These are phyloP conservation scores for Phytopythium ostracodes DNA, from an alignment of 352 stramenopile species.

Conservation along the genomic window DNA sequence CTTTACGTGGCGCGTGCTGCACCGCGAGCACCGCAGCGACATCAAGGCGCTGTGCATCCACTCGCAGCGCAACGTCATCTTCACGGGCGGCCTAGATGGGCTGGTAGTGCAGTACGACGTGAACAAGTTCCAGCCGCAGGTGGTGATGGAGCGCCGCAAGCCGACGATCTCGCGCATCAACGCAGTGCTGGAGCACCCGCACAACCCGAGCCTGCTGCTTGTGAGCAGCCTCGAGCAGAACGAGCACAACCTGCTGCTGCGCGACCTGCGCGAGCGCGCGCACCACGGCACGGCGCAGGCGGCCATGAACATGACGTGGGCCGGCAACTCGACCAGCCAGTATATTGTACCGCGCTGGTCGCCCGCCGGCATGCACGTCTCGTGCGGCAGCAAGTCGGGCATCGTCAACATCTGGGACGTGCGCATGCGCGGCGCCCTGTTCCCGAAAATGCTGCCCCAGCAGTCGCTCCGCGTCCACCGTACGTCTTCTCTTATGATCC, in stretches of 20 bases:
- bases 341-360: conserved; percentile 86
- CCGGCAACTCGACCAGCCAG: conserved; percentile 72
- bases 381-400: conserved; percentile 60
- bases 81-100: conserved; percentile 70
- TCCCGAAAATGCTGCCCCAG: conserved; percentile 55
- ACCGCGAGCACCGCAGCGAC: conserved; percentile 75
- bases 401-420: conserved; percentile 79
- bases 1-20: conserved; percentile 65
- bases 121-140: conserved; percentile 29
- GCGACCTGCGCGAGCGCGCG: conserved; percentile 66
- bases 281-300: conserved; percentile 10
- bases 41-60: conserved; percentile 75
- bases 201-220: conserved; percentile 78
- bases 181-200: conserved; percentile 70
- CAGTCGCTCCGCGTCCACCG: conserved; percentile 70
- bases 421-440: conserved; percentile 54
- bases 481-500: too few species aligned
- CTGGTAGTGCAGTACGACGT: conserved; percentile 72
- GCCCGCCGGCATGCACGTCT: conserved; percentile 59
- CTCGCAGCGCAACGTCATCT: conserved; percentile 59
- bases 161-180: conserved; percentile 85
- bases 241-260: conserved; percentile 66
- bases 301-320: conserved; percentile 65
- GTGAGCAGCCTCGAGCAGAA: conserved; percentile 65
- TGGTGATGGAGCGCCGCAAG: conserved; percentile 68